Percentiles rank a stretch among this genome's conserved stretches.
Evolutionary conservation across 371 early-diverging fungal species (phyloP).

Genomic region (Mucor saturninus): DNA sequence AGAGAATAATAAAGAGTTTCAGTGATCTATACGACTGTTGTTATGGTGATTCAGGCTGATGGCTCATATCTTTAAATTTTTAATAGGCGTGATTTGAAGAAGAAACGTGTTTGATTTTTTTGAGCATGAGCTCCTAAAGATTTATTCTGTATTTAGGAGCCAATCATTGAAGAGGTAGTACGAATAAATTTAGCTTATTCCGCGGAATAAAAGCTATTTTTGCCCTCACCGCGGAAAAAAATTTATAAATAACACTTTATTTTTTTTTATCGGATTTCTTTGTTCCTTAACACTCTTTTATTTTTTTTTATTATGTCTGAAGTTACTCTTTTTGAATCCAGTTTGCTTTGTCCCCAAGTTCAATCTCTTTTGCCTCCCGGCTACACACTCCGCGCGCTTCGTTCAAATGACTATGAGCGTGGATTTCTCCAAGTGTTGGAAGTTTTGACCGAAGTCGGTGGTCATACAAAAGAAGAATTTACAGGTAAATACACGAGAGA

Average conservation of each 20-base stretch:
- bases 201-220: background rate
- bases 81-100: too few relatives aligned
- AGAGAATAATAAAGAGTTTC: too few relatives aligned
- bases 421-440: constrained; percentile 74
- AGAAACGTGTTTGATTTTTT: too few relatives aligned
- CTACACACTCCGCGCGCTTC: constrained; percentile 84
- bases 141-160: constrained; percentile 4
- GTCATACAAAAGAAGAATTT: constrained; percentile 72
- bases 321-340: constrained; percentile 59
- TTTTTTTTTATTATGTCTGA: constrained; percentile 12
- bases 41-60: too few relatives aligned
- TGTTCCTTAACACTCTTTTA: background rate
- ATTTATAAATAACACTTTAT: constrained; percentile 2
- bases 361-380: constrained; percentile 76
- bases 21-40: too few relatives aligned
- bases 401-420: constrained; percentile 80
- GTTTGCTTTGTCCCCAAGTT: constrained; percentile 78
- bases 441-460: constrained; percentile 80
- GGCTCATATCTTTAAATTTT: too few relatives aligned
- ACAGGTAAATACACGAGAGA: constrained; percentile 31
- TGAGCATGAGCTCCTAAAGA: too few relatives aligned
- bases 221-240: constrained; percentile 2
- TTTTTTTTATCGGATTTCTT: background rate
- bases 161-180: constrained; percentile 1
- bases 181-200: background rate